Evolutionary conservation across 805 yeast genomes (phyloP).

Genomic region (Tetrapisispora nanseiensis): DNA sequence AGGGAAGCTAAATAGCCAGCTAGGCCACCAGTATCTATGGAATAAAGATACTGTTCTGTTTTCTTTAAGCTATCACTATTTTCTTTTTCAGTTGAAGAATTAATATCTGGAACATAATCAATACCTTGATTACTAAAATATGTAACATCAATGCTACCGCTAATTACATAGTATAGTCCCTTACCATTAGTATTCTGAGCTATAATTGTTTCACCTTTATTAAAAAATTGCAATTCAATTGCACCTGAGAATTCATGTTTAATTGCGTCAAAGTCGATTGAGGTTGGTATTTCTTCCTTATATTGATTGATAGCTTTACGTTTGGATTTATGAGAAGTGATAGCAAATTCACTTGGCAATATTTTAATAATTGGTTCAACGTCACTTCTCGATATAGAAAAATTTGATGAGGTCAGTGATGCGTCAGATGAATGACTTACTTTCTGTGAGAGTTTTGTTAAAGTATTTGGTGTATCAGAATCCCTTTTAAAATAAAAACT

Average conservation of each 20-base stretch:
- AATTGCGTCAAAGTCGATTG: constrained; percentile 39
- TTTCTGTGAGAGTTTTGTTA: not conserved
- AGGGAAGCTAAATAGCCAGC: constrained; percentile 82
- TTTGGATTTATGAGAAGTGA: constrained; percentile 7
- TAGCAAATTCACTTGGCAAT: constrained; percentile 19
- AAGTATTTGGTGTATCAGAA: too few species aligned
- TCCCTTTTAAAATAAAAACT: constrained; percentile 6
- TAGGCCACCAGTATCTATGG: constrained; percentile 65
- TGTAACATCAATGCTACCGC: constrained; percentile 61
- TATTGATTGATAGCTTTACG: constrained; percentile 10
- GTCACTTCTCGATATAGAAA: constrained; percentile 7
- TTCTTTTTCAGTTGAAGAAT: not conserved
- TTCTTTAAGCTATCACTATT: constrained; percentile 4
- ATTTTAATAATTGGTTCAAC: constrained; percentile 17
- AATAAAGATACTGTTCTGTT: constrained; percentile 38
- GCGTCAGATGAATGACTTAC: constrained; percentile 8
- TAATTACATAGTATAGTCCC: constrained; percentile 73
- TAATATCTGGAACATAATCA: not conserved
- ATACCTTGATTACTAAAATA: not conserved
- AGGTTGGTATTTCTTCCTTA: constrained; percentile 18
- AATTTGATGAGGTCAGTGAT: constrained; percentile 12
- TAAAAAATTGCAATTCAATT: constrained; percentile 45
- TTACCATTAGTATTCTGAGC: constrained; percentile 56
- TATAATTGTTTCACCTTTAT: constrained; percentile 47
- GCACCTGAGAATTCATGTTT: constrained; percentile 50